Conservation (phyloP, 148 eudicot species). For the Nepenthes gracilis region DNA sequence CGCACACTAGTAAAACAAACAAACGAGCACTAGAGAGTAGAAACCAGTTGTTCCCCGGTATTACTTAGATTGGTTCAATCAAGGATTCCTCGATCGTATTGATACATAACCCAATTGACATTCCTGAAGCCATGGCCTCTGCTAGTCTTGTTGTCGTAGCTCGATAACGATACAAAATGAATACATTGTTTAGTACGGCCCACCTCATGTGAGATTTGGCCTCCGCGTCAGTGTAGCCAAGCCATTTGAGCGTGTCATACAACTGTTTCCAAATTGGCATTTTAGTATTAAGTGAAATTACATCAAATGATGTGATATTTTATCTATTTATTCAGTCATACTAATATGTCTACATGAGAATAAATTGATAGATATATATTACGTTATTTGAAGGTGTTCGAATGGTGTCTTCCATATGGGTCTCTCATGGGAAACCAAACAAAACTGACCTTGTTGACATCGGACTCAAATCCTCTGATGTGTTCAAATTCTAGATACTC, state of each 20-base stretch:
- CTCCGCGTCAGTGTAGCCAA: conserved; percentile 19
- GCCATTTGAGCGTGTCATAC: conserved; percentile 16
- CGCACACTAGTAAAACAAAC: too few relatives aligned
- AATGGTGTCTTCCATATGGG: too few relatives aligned
- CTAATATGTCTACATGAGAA: neutral
- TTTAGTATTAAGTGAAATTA: neutral
- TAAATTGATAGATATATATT: neutral
- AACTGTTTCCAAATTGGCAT: conserved; percentile 12
- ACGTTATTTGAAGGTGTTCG: too few relatives aligned
- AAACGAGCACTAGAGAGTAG: too few relatives aligned
- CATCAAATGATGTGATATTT: too few relatives aligned
- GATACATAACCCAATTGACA: conserved; percentile 29
- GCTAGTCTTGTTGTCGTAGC: conserved; percentile 21
- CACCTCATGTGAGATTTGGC: conserved; percentile 12
- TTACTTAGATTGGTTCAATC: neutral
- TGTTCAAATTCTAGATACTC: conserved; percentile 2
- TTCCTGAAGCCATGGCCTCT: conserved; percentile 27
- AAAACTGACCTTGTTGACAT: conserved; percentile 24
- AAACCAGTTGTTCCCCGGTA: too few relatives aligned
- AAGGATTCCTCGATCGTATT: conserved; percentile 16
- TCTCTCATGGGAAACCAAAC: too few relatives aligned
- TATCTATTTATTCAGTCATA: too few relatives aligned
- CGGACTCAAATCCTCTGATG: conserved; percentile 29
- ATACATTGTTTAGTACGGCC: conserved; percentile 17
- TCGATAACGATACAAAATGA: conserved; percentile 14